Evolutionary conservation across 1,139 yeast species (phyloP).

Genomic region (Oligophagozyma castellii): DNA sequence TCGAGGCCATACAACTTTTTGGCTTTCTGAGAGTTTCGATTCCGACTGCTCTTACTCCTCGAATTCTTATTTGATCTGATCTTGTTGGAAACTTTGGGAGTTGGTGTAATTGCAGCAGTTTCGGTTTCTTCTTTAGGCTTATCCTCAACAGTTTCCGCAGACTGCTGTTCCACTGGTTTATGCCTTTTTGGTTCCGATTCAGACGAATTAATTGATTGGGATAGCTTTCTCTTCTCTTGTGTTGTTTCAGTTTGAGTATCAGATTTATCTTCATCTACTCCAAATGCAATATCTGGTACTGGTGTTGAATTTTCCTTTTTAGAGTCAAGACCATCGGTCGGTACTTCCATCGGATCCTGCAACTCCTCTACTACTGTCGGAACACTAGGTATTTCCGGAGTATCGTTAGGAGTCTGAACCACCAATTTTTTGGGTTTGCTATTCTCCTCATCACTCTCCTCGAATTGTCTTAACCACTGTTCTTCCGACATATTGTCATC

Average conservation of each 20-base stretch:
- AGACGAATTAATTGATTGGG: conserved; percentile 1
- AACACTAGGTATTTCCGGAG: conserved; percentile 3
- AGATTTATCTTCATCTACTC: conserved; percentile 4
- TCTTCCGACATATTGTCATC: conserved; percentile 66
- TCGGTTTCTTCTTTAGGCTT: not conserved
- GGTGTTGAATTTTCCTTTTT: conserved; percentile 1
- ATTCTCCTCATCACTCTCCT: conserved; percentile 27
- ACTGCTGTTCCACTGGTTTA: not conserved
- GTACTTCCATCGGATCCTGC: no score
- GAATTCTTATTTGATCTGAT: conserved; percentile 15
- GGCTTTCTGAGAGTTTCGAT: no score
- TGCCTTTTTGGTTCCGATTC: conserved; percentile 1
- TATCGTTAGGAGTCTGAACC: conserved; percentile 7
- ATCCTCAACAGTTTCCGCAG: conserved; percentile 2
- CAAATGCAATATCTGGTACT: conserved; percentile 1
- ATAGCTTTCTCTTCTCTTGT: conserved; percentile 8
- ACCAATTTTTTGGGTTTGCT: conserved; percentile 7
- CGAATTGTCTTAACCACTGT: conserved; percentile 58
- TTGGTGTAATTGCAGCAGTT: conserved; percentile 15
- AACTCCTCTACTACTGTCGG: no score
- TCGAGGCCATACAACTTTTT: no score
- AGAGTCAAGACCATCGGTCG: not conserved
- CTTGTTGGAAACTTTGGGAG: no score
- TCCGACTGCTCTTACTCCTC: conserved; percentile 14
- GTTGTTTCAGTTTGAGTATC: no score